Evolutionary conservation across 352 stramenopile genomes (phyloP).

Genomic region (Phytophthora pisi): DNA sequence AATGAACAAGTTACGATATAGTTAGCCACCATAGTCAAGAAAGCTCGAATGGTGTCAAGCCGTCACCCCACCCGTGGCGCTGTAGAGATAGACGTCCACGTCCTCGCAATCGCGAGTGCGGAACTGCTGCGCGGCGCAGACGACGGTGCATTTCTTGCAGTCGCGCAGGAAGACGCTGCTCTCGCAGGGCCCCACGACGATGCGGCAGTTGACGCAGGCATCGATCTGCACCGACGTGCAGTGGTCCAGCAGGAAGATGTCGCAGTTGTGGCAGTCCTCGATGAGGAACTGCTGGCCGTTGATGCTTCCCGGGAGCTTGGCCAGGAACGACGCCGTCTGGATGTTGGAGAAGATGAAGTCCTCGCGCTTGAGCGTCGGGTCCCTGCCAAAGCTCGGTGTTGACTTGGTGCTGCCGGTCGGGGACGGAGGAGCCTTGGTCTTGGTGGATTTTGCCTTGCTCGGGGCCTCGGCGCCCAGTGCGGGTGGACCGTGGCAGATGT

Average conservation of each 20-base stretch:
- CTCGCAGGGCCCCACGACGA: conserved; percentile 72
- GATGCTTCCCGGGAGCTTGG: conserved; percentile 65
- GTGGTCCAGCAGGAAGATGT: conserved; percentile 81
- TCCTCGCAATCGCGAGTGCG: conserved; percentile 68
- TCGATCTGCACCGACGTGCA: conserved; percentile 83
- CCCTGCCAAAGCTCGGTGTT: conserved; percentile 55
- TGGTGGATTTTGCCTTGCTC: background rate
- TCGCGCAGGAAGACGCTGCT: conserved; percentile 76
- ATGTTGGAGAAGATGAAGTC: conserved; percentile 72
- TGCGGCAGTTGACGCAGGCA: conserved; percentile 68
- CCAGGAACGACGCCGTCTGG: conserved; percentile 43
- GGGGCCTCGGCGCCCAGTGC: conserved; percentile 1
- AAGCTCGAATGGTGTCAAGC: background rate
- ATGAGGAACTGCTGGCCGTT: conserved; percentile 85
- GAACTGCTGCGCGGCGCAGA: conserved; percentile 79
- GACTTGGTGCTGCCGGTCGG: conserved; percentile 6
- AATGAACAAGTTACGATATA: background rate
- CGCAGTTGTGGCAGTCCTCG: conserved; percentile 71
- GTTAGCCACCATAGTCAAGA: background rate
- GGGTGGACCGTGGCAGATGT: conserved; percentile 57
- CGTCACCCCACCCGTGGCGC: conserved; percentile 45
- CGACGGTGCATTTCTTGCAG: conserved; percentile 63
- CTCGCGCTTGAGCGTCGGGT: conserved; percentile 70
- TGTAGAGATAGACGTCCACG: conserved; percentile 72
- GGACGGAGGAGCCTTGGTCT: background rate